These are phyloP conservation scores for Euclidium syriacum DNA, from an alignment of 345 rosid species.

Conservation along the genomic window DNA sequence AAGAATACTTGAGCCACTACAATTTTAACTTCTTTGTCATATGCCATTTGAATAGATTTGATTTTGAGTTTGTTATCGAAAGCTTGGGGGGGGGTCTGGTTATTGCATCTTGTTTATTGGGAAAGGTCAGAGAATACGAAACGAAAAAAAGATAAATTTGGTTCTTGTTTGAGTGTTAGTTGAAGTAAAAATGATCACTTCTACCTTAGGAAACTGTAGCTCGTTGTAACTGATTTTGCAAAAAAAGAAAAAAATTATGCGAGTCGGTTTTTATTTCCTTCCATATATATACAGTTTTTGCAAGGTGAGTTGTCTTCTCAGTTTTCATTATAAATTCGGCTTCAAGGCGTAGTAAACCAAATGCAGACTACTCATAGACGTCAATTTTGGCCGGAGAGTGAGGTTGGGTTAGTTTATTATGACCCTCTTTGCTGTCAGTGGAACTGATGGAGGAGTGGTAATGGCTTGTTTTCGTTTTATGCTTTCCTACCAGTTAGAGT, in stretches of 20 bases:
- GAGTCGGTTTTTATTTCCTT: not conserved
- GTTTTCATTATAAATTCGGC: no score
- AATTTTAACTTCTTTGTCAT: not conserved
- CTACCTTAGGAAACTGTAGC: not conserved
- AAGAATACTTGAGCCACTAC: conserved; percentile 48
- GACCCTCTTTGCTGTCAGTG: no score
- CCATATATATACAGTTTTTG: not conserved
- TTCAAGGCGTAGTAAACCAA: no score
- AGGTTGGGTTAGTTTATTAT: no score
- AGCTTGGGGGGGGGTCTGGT: not conserved
- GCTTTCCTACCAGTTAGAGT: no score
- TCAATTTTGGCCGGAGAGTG: no score
- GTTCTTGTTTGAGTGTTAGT: conserved; percentile 6
- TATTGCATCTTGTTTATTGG: conserved; percentile 6
- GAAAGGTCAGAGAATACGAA: not conserved
- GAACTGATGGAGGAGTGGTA: no score
- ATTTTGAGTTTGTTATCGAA: not conserved
- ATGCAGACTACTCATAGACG: no score
- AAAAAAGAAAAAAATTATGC: not conserved
- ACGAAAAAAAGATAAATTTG: conserved; percentile 14
- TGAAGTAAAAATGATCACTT: conserved; percentile 4
- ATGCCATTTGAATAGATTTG: not conserved
- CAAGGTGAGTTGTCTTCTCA: no score
- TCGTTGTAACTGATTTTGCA: not conserved
- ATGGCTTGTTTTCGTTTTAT: no score